A percentile compares a stretch with the other conserved stretches of the same genome.
phyloP scores from a whole-genome alignment of 306 rosid species.

The Prunus davidiana region DNA sequence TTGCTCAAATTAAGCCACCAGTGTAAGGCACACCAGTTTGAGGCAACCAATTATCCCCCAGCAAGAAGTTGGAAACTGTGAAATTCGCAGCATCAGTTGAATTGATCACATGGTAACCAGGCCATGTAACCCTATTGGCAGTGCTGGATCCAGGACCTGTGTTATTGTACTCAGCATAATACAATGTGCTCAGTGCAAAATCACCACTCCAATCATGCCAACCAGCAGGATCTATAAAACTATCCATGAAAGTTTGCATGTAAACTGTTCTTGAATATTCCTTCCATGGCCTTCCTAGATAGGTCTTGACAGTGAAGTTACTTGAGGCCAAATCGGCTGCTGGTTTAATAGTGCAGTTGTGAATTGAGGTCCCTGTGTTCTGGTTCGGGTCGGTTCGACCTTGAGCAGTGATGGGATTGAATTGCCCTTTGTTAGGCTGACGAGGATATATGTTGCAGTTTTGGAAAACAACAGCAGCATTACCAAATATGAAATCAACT shows the following conservation, averaged over 20 bases:
- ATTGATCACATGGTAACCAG: conserved; percentile 34
- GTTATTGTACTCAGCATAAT: conserved; percentile 37
- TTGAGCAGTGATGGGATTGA: conserved; percentile 33
- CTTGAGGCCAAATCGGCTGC: conserved; percentile 23
- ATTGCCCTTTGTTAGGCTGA: conserved; percentile 14
- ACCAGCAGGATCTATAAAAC: conserved; percentile 31
- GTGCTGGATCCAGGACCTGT: conserved; percentile 33
- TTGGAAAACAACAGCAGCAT: conserved; percentile 38
- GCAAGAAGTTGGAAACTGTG: conserved; percentile 34
- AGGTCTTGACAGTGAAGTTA: conserved; percentile 17
- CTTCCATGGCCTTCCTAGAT: conserved; percentile 49
- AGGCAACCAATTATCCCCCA: conserved; percentile 42
- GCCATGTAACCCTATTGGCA: conserved; percentile 26
- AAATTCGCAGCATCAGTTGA: conserved; percentile 24
- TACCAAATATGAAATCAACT: conserved; percentile 43
- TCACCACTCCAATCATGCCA: conserved; percentile 37
- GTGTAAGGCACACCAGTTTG: conserved; percentile 36
- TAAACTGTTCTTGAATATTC: conserved; percentile 32
- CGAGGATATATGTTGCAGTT: conserved; percentile 38
- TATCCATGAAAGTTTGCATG: conserved; percentile 34
- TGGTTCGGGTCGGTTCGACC: conserved; percentile 34
- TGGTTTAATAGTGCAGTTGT: conserved; percentile 33
- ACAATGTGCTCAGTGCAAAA: conserved; percentile 25
- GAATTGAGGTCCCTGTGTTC: conserved; percentile 38
- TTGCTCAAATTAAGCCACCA: conserved; percentile 11